Conservation (phyloP, 345 rosid genomes). For the Populus euphratica region DNA sequence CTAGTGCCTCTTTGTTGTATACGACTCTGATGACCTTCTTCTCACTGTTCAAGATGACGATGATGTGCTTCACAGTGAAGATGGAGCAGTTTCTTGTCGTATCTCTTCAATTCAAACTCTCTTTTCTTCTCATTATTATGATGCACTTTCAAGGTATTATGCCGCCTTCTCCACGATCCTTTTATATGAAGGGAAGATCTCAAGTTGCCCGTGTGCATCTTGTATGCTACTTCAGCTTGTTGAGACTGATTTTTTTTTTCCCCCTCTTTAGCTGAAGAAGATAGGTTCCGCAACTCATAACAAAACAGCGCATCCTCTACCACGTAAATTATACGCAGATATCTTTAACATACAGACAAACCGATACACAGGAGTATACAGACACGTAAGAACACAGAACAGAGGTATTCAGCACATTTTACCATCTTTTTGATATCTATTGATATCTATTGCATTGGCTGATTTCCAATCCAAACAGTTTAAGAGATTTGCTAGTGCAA, state of each 20-base stretch:
- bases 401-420: too few relatives aligned
- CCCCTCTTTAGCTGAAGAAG: background rate
- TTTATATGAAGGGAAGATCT: background rate
- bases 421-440: constrained; percentile 20
- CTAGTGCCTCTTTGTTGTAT: background rate
- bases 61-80: background rate
- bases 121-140: background rate
- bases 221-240: background rate
- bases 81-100: background rate
- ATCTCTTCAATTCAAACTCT: background rate
- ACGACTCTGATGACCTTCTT: constrained; percentile 5
- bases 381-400: too few relatives aligned
- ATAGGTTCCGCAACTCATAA: background rate
- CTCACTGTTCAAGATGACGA: background rate
- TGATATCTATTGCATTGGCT: background rate
- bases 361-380: too few relatives aligned
- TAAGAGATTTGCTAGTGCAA: constrained; percentile 10
- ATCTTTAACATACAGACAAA: too few relatives aligned
- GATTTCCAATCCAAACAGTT: constrained; percentile 11
- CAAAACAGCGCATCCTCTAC: background rate
- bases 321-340: background rate
- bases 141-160: background rate
- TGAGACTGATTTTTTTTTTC: background rate
- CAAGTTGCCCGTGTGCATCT: background rate
- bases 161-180: background rate